phyloP scores from a whole-genome alignment of 495 filamentous ascomycete species.

The Penicillium salamii region DNA sequence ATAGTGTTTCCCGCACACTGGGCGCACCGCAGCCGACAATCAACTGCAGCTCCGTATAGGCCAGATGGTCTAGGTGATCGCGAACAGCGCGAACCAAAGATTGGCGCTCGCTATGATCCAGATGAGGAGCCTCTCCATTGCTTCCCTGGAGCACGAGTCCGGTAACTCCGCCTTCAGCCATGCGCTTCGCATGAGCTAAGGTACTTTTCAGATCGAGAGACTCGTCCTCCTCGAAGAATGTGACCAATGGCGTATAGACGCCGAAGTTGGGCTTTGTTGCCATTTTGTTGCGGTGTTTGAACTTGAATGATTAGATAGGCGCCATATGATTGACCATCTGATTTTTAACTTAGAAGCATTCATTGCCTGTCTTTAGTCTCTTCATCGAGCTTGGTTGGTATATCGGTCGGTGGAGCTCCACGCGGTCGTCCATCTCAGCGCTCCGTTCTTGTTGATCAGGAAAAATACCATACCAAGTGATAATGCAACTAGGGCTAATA shows the following conservation, averaged over 20 bases:
- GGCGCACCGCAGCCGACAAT: conserved; percentile 6
- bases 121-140: conserved; percentile 9
- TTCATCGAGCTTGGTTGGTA: background rate
- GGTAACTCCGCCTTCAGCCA: background rate
- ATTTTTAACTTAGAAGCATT: too few relatives aligned
- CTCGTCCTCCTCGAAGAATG: conserved; percentile 1
- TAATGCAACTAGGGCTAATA: background rate
- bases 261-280: background rate
- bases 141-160: conserved; percentile 7
- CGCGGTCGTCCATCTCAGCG: background rate
- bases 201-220: background rate
- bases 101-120: conserved; percentile 4
- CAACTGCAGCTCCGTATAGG: background rate
- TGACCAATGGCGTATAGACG: background rate
- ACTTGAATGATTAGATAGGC: background rate
- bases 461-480: too few relatives aligned
- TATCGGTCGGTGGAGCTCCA: background rate
- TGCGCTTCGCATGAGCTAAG: background rate
- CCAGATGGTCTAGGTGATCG: background rate
- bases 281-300: background rate
- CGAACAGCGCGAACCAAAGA: background rate
- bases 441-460: background rate
- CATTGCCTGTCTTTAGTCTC: background rate
- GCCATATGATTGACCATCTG: background rate
- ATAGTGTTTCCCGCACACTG: conserved; percentile 2